These are phyloP conservation scores for Fusarium falciforme DNA, from an alignment of 2,329 filamentous ascomycete species.

Conservation along the genomic window DNA sequence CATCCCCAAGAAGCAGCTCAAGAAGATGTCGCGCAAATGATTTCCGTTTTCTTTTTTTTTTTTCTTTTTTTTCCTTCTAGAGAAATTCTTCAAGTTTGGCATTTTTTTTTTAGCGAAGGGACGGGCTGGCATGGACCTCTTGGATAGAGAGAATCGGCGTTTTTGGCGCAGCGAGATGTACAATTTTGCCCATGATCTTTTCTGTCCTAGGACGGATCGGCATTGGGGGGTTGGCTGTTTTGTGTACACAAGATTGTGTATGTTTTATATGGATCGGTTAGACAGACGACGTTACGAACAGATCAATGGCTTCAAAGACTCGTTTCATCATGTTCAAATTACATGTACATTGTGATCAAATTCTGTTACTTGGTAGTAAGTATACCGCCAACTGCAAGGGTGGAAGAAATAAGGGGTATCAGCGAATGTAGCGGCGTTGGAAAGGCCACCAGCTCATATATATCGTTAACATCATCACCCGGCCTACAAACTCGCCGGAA, in stretches of 20 bases:
- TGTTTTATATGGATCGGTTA: slow-evolving; percentile 9
- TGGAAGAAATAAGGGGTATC: slow-evolving; percentile 35
- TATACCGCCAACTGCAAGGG: not conserved
- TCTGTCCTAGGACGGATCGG: not conserved
- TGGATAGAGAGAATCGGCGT: slow-evolving; percentile 17
- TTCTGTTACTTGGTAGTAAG: not conserved
- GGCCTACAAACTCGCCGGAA: not conserved
- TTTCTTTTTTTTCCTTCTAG: not conserved
- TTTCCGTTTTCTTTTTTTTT: not conserved
- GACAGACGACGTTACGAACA: slow-evolving; percentile 25
- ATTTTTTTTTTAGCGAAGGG: slow-evolving; percentile 37
- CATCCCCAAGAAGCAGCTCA: slow-evolving; percentile 72
- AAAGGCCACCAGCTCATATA: slow-evolving; percentile 12
- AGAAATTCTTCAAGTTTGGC: slow-evolving; percentile 12
- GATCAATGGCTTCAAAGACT: not conserved
- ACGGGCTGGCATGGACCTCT: slow-evolving; percentile 6
- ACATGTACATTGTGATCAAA: not conserved
- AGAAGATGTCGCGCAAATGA: slow-evolving; percentile 52
- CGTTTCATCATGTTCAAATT: not conserved
- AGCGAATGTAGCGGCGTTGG: slow-evolving; percentile 32
- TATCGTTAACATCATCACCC: slow-evolving; percentile 30
- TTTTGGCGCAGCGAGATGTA: slow-evolving; percentile 20
- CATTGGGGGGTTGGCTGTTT: not conserved
- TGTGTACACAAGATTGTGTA: not conserved
- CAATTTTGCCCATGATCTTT: not conserved